Evolutionary conservation across 345 rosid species (phyloP).

Genomic region (Aegle marmelos): DNA sequence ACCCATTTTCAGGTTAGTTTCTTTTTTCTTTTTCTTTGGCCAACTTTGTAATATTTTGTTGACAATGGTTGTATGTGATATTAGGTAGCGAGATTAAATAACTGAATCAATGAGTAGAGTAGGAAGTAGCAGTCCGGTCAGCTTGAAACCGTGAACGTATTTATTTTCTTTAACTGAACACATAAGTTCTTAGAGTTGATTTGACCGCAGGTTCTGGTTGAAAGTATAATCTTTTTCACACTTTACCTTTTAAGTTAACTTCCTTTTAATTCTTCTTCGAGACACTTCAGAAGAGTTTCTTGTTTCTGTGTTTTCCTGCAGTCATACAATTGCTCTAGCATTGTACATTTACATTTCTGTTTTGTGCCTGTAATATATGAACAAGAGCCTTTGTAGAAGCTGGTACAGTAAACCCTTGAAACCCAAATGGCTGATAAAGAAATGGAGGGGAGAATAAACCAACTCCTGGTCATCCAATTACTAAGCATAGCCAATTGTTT

Average conservation of each 20-base stretch:
- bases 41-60: background rate
- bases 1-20: slow-evolving; percentile 34
- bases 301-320: background rate
- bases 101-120: background rate
- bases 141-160: background rate
- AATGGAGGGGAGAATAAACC: background rate
- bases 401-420: background rate
- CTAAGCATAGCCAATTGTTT: background rate
- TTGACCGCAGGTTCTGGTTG: background rate
- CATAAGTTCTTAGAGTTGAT: background rate
- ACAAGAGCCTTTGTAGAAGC: background rate
- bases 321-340: background rate
- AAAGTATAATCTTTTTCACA: background rate
- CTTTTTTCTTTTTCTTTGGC: background rate
- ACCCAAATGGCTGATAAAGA: background rate
- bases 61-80: background rate
- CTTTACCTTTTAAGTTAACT: background rate
- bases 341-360: background rate
- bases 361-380: background rate
- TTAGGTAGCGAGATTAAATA: background rate
- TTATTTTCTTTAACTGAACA: background rate
- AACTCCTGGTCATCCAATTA: background rate
- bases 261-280: background rate
- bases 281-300: background rate
- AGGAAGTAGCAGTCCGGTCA: background rate